phyloP scores from a whole-genome alignment of 1,284 basidiomycete species.

The Singerocomus inundabilis region DNA sequence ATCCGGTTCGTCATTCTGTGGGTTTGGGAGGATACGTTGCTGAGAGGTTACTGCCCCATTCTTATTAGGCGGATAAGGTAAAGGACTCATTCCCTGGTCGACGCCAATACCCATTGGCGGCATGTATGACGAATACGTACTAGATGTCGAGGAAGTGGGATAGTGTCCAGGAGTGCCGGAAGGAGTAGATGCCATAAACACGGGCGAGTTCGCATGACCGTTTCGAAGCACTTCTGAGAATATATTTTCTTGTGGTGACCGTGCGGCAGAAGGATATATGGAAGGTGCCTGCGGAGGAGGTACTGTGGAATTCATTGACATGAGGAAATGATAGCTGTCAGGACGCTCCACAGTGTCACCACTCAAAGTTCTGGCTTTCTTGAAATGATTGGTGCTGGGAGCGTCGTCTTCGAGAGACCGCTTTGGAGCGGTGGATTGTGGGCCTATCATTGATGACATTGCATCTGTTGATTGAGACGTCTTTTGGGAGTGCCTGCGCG shows the following conservation, averaged over 20 bases:
- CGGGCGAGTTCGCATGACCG: constrained; percentile 52
- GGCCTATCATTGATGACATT: constrained; percentile 32
- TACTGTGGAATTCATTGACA: constrained; percentile 47
- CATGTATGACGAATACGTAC: constrained; percentile 56
- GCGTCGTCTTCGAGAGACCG: constrained; percentile 52
- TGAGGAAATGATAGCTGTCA: constrained; percentile 51
- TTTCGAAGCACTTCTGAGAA: constrained; percentile 64
- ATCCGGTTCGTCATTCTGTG: constrained; percentile 26
- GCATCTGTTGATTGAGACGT: constrained; percentile 28
- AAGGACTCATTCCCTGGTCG: constrained; percentile 49
- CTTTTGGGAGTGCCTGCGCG: constrained; percentile 44
- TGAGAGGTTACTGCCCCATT: constrained; percentile 20
- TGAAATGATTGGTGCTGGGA: constrained; percentile 37
- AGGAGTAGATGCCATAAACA: constrained; percentile 55
- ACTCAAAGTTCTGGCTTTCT: constrained; percentile 47
- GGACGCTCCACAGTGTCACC: constrained; percentile 43
- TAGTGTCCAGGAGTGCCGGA: constrained; percentile 35
- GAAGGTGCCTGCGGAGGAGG: constrained; percentile 37
- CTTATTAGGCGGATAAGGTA: constrained; percentile 38
- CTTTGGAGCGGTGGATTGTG: constrained; percentile 29
- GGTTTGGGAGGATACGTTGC: constrained; percentile 28
- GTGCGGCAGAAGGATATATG: constrained; percentile 35
- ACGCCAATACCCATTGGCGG: constrained; percentile 55
- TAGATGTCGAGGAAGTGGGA: constrained; percentile 30
- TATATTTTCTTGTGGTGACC: constrained; percentile 46